Base-by-base conservation (phyloP, 345 rosid species). In the Mangifera indica region DNA sequence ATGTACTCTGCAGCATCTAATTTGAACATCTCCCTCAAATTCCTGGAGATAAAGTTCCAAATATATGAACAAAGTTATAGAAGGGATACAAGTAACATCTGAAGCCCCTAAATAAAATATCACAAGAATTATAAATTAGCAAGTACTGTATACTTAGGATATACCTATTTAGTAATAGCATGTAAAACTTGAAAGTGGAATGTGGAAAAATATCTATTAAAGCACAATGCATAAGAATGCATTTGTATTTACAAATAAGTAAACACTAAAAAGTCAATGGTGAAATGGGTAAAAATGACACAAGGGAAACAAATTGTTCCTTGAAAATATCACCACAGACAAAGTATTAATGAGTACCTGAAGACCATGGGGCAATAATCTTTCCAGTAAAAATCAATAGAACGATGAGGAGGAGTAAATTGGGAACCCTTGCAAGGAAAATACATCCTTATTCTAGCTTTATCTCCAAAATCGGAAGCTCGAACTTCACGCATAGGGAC, bases 321-420 rank as follows among this genome's bases (percentile, higher is more conserved):
- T 57, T 2, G 63, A 9, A 57, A 44, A 59, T 58, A 68, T 68
- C 40, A 37, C 63, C 57, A 22, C 22, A 61, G 4, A 37, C 76
- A 18, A 52, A 32, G 48, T 40, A 34, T 42, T 21, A 57, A 15
- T 21, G 58, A 58, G 37, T 84, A 94, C 98, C 98, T 92, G 86
- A 94, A 94, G 78, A 92, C 98, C 98, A 92, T 92, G 45, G 98
- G 98, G 81, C 98, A 92, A 71, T 92, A 94, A 78, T 94, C 98
- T 78, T 90, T 94, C 98, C 98, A 94, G 68, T 79, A 78, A 82
- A 94, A 94, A 84, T 87, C 92, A 69, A 90, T 60, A 60, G 98
- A 92, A 76, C 84, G 76, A 81, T 94, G 98, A 0, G 91, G 89
- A 72, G 97, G 98, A n/a, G 98, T 94, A 59, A 90, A 79, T 74